Evolutionary conservation across 805 yeast species (phyloP).

Genomic region (Candida peoriensis): DNA sequence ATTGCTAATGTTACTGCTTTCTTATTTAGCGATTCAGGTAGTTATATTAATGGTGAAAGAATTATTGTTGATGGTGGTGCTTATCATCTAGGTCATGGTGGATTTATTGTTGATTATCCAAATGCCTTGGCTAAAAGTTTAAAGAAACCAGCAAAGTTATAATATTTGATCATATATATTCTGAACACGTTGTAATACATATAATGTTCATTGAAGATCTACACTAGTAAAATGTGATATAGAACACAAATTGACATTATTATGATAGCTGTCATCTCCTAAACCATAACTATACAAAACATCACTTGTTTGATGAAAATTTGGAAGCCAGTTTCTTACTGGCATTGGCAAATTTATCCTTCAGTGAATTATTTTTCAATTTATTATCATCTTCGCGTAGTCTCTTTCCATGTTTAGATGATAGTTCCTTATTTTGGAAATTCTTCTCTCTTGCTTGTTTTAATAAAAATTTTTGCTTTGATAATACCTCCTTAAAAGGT

Average conservation of each 20-base stretch:
- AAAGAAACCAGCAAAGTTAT: constrained; percentile 32
- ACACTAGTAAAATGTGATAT: no score
- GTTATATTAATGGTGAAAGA: constrained; percentile 70
- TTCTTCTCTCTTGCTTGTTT: no score
- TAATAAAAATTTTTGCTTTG: no score
- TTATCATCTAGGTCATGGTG: constrained; percentile 69
- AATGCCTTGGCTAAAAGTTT: constrained; percentile 29
- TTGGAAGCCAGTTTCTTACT: constrained; percentile 25
- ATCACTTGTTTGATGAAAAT: constrained; percentile 14
- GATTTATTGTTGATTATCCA: constrained; percentile 39
- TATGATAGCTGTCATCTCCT: no score
- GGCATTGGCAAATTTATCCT: constrained; percentile 21
- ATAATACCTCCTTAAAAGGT: neutral
- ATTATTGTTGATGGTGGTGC: constrained; percentile 86
- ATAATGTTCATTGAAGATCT: no score
- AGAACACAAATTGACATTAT: no score
- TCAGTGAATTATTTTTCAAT: constrained; percentile 13
- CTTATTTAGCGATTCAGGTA: constrained; percentile 78
- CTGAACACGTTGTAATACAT: no score
- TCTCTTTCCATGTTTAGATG: constrained; percentile 11
- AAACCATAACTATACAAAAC: no score
- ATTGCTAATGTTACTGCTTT: constrained; percentile 86
- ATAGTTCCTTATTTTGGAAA: no score
- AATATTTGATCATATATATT: no score
- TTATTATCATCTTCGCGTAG: constrained; percentile 12